Conservation (phyloP, 176 grass and related monocot species). For the Zea mays region DNA sequence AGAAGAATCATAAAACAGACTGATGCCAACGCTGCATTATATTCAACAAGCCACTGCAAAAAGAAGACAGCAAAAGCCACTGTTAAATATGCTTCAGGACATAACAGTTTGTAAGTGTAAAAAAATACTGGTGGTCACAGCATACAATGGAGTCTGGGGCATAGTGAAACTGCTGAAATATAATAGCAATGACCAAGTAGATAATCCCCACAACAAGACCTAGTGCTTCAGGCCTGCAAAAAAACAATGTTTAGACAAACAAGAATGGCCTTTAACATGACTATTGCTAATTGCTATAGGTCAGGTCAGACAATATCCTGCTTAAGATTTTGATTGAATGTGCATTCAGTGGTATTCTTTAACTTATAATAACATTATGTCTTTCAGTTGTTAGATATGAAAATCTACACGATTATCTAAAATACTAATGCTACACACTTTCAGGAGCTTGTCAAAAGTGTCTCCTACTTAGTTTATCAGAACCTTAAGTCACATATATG, state of each 20-base stretch:
- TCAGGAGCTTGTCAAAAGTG: background rate
- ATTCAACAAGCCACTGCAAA: constrained; percentile 98
- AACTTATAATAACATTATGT: background rate
- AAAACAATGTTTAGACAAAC: constrained; percentile 24
- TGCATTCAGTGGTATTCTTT: background rate
- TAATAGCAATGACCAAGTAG: constrained; percentile 88
- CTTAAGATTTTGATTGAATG: constrained; percentile 10
- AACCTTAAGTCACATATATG: constrained; percentile 24
- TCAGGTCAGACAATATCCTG: background rate
- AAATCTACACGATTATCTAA: background rate
- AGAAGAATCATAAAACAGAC: constrained; percentile 99
- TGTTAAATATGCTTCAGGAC: constrained; percentile 19
- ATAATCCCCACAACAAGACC: constrained; percentile 94
- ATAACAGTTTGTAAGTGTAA: constrained; percentile 25
- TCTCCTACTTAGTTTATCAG: constrained; percentile 2
- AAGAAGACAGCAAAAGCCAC: constrained; percentile 25
- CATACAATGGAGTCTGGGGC: constrained; percentile 81
- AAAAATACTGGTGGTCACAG: background rate
- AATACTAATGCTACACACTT: background rate
- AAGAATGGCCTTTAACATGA: constrained; percentile 2
- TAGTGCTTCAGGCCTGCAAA: constrained; percentile 85
- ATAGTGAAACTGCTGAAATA: constrained; percentile 93
- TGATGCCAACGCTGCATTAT: constrained; percentile 91
- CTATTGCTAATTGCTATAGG: background rate
- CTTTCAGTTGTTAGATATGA: background rate